Conservation (phyloP, 1,284 basidiomycete genomes). For the Apiotrichum gracile region DNA sequence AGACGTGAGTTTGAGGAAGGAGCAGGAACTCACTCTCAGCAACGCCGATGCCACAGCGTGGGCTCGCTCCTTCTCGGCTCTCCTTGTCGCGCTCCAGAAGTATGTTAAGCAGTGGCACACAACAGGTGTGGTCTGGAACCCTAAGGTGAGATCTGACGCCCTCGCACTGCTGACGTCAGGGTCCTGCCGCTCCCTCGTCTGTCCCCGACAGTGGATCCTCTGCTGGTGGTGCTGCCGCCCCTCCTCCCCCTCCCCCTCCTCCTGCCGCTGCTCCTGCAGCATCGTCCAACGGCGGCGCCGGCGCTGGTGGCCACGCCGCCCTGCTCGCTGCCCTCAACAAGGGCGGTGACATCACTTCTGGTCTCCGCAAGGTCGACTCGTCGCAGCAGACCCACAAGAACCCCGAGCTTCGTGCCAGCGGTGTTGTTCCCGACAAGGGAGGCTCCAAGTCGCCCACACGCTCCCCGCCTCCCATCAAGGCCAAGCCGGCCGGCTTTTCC, state of each 20-base stretch:
- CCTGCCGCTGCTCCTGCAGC: slow-evolving; percentile 48
- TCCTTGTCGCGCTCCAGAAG: slow-evolving; percentile 72
- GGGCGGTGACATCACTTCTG: slow-evolving; percentile 83
- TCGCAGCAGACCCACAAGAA: slow-evolving; percentile 99
- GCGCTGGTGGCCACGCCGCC: slow-evolving; percentile 60
- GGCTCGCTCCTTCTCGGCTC: slow-evolving; percentile 65
- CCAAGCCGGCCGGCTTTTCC: slow-evolving; percentile 70
- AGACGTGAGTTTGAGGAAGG: slow-evolving; percentile 57
- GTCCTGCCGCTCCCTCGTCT: slow-evolving; percentile 7
- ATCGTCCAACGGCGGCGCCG: slow-evolving; percentile 40
- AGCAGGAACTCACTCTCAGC: slow-evolving; percentile 48
- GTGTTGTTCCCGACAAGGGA: slow-evolving; percentile 57
- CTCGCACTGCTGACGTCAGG: background rate
- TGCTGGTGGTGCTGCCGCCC: background rate
- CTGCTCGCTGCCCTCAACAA: slow-evolving; percentile 92
- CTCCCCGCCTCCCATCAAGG: slow-evolving; percentile 44
- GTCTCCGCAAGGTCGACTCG: slow-evolving; percentile 87
- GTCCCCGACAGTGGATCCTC: background rate
- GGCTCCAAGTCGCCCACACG: slow-evolving; percentile 10
- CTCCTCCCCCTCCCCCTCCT: slow-evolving; percentile 52
- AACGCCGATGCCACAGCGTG: slow-evolving; percentile 86
- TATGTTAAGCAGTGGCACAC: slow-evolving; percentile 85
- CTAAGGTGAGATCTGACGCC: slow-evolving; percentile 54
- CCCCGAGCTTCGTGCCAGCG: slow-evolving; percentile 67
- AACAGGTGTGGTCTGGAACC: slow-evolving; percentile 85